These are phyloP conservation scores for baker's yeast (Saccharomyces cerevisiae) DNA, from an alignment of 805 yeast species.

Conservation along the genomic window DNA sequence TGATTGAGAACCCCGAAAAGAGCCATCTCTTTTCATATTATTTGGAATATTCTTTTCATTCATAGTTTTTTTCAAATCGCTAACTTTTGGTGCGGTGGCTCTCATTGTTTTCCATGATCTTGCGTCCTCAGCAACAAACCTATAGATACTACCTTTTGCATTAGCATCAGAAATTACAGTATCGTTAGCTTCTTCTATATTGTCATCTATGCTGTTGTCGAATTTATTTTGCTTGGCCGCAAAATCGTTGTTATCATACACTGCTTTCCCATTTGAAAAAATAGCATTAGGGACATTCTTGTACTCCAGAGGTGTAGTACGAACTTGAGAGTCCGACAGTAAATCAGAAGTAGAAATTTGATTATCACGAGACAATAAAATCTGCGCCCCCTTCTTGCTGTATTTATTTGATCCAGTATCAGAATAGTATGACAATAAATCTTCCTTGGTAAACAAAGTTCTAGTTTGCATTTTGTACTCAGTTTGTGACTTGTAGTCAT, in stretches of 20 bases:
- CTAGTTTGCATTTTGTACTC: slow-evolving; percentile 12
- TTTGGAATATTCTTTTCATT: slow-evolving; percentile 4
- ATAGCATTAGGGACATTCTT: background rate
- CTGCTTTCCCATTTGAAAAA: background rate
- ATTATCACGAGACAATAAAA: slow-evolving; percentile 16
- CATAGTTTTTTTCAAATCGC: slow-evolving; percentile 23
- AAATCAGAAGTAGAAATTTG: slow-evolving; percentile 21
- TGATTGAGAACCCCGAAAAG: slow-evolving; percentile 28
- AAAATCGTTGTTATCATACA: background rate
- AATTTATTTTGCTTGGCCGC: background rate
- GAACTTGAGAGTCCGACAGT: slow-evolving; percentile 11
- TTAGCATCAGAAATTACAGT: background rate
- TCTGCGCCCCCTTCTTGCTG: slow-evolving; percentile 24
- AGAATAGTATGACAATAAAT: slow-evolving; percentile 27
- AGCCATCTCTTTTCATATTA: background rate
- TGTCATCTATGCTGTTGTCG: background rate
- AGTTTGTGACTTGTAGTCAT: slow-evolving; percentile 23
- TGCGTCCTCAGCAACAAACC: slow-evolving; percentile 12
- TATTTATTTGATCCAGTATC: slow-evolving; percentile 26
- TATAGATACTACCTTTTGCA: slow-evolving; percentile 9
- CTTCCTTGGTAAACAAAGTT: slow-evolving; percentile 20
- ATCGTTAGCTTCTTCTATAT: background rate
- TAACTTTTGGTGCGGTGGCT: slow-evolving; percentile 21
- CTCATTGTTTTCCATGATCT: slow-evolving; percentile 17
- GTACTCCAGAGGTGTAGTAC: slow-evolving; percentile 2